Base-by-base conservation (phyloP, 805 yeast species). In the Cyberlindnera misumaiensis region DNA sequence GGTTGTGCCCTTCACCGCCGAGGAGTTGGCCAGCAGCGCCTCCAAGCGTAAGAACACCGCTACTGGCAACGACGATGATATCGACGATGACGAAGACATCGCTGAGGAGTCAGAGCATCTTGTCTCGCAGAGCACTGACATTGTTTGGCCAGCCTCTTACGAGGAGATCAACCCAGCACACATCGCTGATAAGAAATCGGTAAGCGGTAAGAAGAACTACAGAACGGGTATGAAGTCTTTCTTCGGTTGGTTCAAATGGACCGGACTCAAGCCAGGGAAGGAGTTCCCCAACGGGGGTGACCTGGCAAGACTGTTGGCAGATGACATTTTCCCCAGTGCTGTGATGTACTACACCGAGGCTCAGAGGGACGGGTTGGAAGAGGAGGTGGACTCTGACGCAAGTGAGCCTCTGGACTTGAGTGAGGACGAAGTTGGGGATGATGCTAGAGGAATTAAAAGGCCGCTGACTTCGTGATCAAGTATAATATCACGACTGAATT, bases 161-260 rank as follows among this genome's bases (percentile, higher is more conserved):
- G 67, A 64, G n/a, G 40, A 53, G 1, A 74, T 78, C 20, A 73
- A 80, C 46, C 86, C 94, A 1, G 51, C 56, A 3, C 49, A 59
- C 33, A 70, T 81, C 32, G 66, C 68, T 35, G 60, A 64, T 30
- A 63, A 67, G 29, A 65, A 68, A 24, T 62, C 76, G 32, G 48
- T 66, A n/a, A 74, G 70, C 15, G 79, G 77, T 31, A 80, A 80
- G 58, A 77, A 71, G 49, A 64, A 66, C 40, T 82, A 82, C 53
- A 63, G 89, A 41, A 53, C 67, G 14, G 89, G 89, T 4, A 81
- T 81, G 87, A 80, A 80, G 53, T 78, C 90, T 11, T 82, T 90
- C 52, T 89, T 90, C 59, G 81, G 87, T 5, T 89, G 89, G 80
- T 89, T 88, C 55, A 65, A 67, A 34, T 88, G 94, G 89, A 82